Evolutionary conservation across 1,284 basidiomycete genomes (phyloP), one percentile per base, ranked within the genome.

Genomic region (Trametes polyzona): DNA sequence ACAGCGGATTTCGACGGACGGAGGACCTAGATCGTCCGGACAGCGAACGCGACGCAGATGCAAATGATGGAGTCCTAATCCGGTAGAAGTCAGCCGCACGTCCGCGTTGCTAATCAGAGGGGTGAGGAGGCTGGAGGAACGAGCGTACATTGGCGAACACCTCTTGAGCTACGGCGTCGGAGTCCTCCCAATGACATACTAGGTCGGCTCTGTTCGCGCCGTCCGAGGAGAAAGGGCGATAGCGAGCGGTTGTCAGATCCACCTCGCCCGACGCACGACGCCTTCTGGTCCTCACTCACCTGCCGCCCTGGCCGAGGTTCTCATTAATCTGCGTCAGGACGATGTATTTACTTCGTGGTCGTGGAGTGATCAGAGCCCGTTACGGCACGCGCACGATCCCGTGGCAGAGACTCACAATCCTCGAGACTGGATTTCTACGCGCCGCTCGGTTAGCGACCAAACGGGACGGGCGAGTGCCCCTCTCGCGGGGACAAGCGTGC

Each of bases 271-370:
- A 58, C 52, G 43, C 21, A 42, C 16, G 11, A 7, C 32, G 63
- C 17, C n/a, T n/a, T n/a, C n/a, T n/a, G 16, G 32, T 29, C 35
- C 44, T 36, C 37, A 65, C 82, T 70, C 65, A 91, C 90, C 90
- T 82, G 66, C 88, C 88, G 54, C 89, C 90, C 71, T 93, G 90
- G 5, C 88, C 88, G 55, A 83, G 74, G 67, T 92, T 92, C 76
- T 92, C 88, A 69, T 84, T 89, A 61, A 91, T 86, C 68, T 92
- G 90, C 37, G 90, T 90, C 51, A 91, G 76, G 40, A 93, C 90
- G 56, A 92, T 83, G 69, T 90, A 93, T 77, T 93, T 93, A 69
- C 90, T 92, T 63, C 48, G 64, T 17, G 52, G 47, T 52, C 36
- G 50, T 17, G 30, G 19, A 19, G 24, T 10, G 19, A n/a, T 37